A percentile compares a stretch with the other conserved stretches of the same genome.
Evolutionary conservation across 108 stramenopile species (phyloP).

Genomic region (Stephanodiscus minutulus): DNA sequence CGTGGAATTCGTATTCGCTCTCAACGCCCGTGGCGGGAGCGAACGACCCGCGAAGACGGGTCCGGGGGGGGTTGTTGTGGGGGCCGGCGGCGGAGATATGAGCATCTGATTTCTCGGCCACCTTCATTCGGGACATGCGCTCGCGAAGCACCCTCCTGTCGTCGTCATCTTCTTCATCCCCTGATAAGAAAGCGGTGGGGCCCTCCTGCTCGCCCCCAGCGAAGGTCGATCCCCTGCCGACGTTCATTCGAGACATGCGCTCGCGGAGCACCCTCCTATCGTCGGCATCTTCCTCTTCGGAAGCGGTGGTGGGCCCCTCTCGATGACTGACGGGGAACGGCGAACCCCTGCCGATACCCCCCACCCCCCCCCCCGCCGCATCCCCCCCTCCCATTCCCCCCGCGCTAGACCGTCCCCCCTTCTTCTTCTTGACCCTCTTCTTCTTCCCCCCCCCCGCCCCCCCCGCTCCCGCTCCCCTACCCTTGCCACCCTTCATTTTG

Average conservation of each 20-base stretch:
- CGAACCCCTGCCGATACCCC: neutral
- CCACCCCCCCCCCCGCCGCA: neutral
- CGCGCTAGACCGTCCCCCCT: neutral
- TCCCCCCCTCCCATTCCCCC: neutral
- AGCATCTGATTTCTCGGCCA: conserved; percentile 5
- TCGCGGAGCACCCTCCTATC: neutral
- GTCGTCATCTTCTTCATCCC: neutral
- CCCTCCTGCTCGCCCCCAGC: neutral
- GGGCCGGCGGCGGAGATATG: neutral
- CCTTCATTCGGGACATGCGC: conserved; percentile 23
- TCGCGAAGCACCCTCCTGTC: neutral
- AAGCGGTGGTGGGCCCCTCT: neutral
- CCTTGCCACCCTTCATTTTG: conserved; percentile 13
- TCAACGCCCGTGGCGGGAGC: neutral
- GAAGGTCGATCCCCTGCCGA: neutral
- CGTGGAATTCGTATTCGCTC: conserved; percentile 9
- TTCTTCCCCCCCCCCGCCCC: neutral
- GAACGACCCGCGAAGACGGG: neutral
- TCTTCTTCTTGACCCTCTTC: conserved; percentile 16
- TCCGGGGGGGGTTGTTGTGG: neutral
- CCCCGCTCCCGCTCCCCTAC: conserved; percentile 9
- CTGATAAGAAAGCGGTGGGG: neutral
- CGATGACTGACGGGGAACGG: neutral
- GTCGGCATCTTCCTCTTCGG: neutral
- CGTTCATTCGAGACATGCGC: conserved; percentile 23